Evolutionary conservation across 225 moss, liverwort and hornwort genomes (phyloP).

Genomic region (Bryum argenteum): DNA sequence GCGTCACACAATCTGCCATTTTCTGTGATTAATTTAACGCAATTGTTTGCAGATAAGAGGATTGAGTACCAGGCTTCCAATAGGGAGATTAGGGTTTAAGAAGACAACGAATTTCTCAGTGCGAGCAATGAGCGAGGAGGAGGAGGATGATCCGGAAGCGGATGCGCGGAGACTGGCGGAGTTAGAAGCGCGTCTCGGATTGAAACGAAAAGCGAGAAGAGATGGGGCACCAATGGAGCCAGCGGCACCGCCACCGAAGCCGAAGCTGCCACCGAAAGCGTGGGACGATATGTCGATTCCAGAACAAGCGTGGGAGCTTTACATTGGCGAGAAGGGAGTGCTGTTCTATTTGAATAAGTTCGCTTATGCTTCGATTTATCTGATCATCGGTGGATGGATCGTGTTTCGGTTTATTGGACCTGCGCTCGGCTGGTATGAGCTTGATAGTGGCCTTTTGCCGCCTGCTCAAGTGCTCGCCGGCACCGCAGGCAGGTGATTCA

Average conservation of each 20-base stretch:
- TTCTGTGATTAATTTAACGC: too few relatives aligned
- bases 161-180: slow-evolving; percentile 61
- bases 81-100: slow-evolving; percentile 24
- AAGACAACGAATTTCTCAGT: background rate
- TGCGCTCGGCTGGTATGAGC: slow-evolving; percentile 87
- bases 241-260: slow-evolving; percentile 31
- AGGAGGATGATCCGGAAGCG: slow-evolving; percentile 25
- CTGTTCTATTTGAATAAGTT: slow-evolving; percentile 95
- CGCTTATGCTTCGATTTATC: slow-evolving; percentile 78
- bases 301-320: slow-evolving; percentile 80
- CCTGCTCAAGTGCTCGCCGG: slow-evolving; percentile 69
- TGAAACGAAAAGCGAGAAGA: slow-evolving; percentile 69
- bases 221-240: slow-evolving; percentile 7
- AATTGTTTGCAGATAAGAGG: slow-evolving; percentile 19
- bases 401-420: slow-evolving; percentile 92
- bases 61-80: background rate
- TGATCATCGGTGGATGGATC: slow-evolving; percentile 89
- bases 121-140: slow-evolving; percentile 35
- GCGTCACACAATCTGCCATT: background rate
- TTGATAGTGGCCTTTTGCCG: slow-evolving; percentile 73
- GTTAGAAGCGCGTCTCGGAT: slow-evolving; percentile 77
- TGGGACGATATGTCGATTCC: slow-evolving; percentile 73
- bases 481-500: slow-evolving; percentile 44
- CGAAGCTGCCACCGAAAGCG: slow-evolving; percentile 43
- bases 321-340: slow-evolving; percentile 79